phyloP scores from a whole-genome alignment of 2,329 filamentous ascomycete genomes.

The Coleophoma eucalyptorum region DNA sequence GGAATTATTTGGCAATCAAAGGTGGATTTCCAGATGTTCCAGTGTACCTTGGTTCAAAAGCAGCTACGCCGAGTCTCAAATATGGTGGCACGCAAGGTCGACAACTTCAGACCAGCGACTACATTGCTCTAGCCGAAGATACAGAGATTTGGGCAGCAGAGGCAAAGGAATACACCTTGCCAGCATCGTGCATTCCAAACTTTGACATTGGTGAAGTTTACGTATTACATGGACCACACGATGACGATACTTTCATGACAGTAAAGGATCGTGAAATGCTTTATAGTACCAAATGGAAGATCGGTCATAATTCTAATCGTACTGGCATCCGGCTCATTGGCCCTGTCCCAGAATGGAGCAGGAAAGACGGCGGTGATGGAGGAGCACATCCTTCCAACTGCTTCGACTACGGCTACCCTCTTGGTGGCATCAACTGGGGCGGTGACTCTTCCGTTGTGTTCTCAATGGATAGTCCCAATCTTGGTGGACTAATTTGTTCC shows the following conservation, averaged over 20 bases:
- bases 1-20: constrained; percentile 54
- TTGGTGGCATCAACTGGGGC: constrained; percentile 55
- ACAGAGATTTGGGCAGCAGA: constrained; percentile 3
- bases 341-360: constrained; percentile 53
- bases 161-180: constrained; percentile 3
- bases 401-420: constrained; percentile 55
- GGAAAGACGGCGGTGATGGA: constrained; percentile 57
- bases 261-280: constrained; percentile 51
- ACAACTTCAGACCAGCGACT: constrained; percentile 13
- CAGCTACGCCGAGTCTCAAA: constrained; percentile 38
- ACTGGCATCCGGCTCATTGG: constrained; percentile 58
- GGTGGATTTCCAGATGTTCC: constrained; percentile 46
- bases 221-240: constrained; percentile 29
- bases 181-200: constrained; percentile 8
- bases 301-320: constrained; percentile 57
- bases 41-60: constrained; percentile 39
- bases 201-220: constrained; percentile 19
- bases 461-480: constrained; percentile 53
- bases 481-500: constrained; percentile 55
- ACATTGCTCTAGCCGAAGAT: constrained; percentile 5
- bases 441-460: constrained; percentile 60
- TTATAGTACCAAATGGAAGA: constrained; percentile 53
- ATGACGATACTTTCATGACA: constrained; percentile 26
- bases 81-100: constrained; percentile 42
- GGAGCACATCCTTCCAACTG: constrained; percentile 59